phyloP scores from a whole-genome alignment of 495 filamentous ascomycete genomes.

The Penicillium pancosmium region DNA sequence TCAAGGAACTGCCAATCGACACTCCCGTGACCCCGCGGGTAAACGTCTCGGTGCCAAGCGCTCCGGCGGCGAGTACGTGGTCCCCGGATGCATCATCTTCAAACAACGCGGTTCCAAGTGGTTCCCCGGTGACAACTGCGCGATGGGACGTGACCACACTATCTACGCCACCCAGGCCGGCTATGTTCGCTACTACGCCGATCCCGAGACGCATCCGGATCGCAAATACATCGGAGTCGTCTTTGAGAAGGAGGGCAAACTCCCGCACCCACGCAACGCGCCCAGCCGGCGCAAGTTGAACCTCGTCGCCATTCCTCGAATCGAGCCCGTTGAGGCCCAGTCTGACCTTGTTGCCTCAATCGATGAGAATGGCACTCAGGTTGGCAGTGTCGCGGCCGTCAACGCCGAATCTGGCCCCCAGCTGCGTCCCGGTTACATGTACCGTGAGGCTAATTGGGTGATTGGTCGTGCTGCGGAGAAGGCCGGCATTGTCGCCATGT shows the following conservation, averaged over 20 bases:
- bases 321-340: conserved; percentile 36
- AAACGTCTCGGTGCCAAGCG: conserved; percentile 96
- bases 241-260: conserved; percentile 67
- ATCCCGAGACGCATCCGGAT: conserved; percentile 75
- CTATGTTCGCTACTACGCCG: conserved; percentile 95
- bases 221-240: conserved; percentile 91
- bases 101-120: conserved; percentile 91
- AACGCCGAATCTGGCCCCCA: conserved; percentile 46
- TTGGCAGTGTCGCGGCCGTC: conserved; percentile 37
- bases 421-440: conserved; percentile 73
- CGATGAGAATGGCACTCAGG: conserved; percentile 32
- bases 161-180: conserved; percentile 84
- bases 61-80: conserved; percentile 85
- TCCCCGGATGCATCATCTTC: conserved; percentile 97
- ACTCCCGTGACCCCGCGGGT: conserved; percentile 81
- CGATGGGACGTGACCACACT: conserved; percentile 94
- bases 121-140: conserved; percentile 92
- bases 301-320: conserved; percentile 57
- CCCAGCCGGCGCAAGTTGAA: conserved; percentile 67
- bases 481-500: conserved; percentile 53
- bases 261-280: conserved; percentile 75
- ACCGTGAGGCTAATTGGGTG: conserved; percentile 81
- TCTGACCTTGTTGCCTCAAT: conserved; percentile 40
- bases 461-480: conserved; percentile 72
- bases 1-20: conserved; percentile 82